Conservation (phyloP, 345 rosid species). For the Turritis glabra region DNA sequence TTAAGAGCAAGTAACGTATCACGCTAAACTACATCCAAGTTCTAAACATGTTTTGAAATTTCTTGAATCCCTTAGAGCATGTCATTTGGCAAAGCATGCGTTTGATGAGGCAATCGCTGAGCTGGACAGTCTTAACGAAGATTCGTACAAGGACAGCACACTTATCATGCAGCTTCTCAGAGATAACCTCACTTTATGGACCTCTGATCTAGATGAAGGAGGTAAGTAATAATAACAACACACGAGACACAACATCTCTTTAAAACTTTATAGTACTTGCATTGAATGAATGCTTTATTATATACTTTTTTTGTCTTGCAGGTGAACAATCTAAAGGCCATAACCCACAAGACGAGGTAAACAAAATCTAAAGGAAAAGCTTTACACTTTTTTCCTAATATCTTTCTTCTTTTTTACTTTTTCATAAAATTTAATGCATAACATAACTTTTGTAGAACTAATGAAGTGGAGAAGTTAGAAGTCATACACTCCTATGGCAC, state of each 20-base stretch:
- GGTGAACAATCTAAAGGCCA: slow-evolving; percentile 64
- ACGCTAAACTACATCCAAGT: neutral
- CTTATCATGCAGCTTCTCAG: slow-evolving; percentile 90
- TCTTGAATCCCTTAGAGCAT: slow-evolving; percentile 51
- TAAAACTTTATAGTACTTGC: neutral
- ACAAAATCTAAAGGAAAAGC: slow-evolving; percentile 11
- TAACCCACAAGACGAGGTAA: slow-evolving; percentile 56
- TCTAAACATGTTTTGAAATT: neutral
- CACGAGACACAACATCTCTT: slow-evolving; percentile 7
- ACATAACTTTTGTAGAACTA: neutral
- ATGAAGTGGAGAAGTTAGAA: neutral
- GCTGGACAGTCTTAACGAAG: slow-evolving; percentile 85
- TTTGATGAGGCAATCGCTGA: slow-evolving; percentile 89
- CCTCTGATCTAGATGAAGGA: slow-evolving; percentile 83
- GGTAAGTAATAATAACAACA: slow-evolving; percentile 44
- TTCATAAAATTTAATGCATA: neutral
- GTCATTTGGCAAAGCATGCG: slow-evolving; percentile 84
- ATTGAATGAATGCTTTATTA: slow-evolving; percentile 16
- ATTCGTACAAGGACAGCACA: slow-evolving; percentile 87
- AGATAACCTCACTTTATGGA: slow-evolving; percentile 86
- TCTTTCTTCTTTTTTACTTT: neutral
- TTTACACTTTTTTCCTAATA: neutral
- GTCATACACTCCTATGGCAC: slow-evolving; percentile 5
- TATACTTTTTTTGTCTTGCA: slow-evolving; percentile 31
- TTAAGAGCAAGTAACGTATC: neutral